Evolutionary conservation across 306 rosid species (phyloP).

Genomic region (Vachellia collinsii): DNA sequence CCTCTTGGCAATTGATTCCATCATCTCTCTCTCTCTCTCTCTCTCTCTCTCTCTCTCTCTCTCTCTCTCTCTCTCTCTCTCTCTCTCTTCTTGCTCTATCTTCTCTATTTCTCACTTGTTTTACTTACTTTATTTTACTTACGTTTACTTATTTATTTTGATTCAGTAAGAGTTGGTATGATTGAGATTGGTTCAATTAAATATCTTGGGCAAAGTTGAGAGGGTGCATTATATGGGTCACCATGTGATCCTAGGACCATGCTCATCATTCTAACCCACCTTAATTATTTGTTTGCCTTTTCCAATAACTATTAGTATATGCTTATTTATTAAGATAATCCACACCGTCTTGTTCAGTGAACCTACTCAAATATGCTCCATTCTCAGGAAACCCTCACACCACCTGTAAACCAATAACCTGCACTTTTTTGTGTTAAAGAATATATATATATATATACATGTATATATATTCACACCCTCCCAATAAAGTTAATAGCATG

Average conservation of each 20-base stretch:
- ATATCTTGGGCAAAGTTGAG: neutral
- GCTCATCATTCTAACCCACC: neutral
- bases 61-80: too few species aligned
- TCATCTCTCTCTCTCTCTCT: too few species aligned
- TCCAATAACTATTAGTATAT: neutral
- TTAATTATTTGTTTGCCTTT: neutral
- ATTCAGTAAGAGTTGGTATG: neutral
- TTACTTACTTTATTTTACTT: too few species aligned
- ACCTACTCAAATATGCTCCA: neutral
- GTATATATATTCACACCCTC: too few species aligned
- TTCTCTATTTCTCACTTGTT: too few species aligned
- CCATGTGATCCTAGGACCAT: neutral
- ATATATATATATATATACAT: too few species aligned
- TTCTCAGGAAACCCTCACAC: neutral
- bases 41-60: too few species aligned
- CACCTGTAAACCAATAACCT: neutral
- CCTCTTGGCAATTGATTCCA: too few species aligned
- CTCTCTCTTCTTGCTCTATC: too few species aligned
- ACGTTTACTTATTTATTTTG: neutral
- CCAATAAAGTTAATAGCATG: too few species aligned
- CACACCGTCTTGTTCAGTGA: conserved; percentile 2
- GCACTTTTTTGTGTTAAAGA: too few species aligned
- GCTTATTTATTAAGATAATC: conserved; percentile 2
- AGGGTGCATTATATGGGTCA: neutral
- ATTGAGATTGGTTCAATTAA: neutral